Conservation (phyloP, 169 alveolate genomes). For the Cryptosporidium meleagridis region DNA sequence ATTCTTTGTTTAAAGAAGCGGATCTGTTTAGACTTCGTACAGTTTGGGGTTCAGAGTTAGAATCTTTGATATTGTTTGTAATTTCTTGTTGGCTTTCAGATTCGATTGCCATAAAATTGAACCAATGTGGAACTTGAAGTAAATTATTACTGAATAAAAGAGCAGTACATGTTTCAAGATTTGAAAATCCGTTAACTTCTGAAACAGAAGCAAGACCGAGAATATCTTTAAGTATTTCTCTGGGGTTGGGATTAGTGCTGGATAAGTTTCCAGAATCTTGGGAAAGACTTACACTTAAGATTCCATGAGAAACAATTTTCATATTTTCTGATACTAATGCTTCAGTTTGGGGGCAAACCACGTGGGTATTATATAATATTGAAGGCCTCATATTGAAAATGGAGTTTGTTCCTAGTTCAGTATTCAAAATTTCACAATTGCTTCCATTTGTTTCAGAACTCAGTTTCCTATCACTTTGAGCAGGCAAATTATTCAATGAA, state of each 20-base stretch:
- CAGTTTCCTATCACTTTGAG: background rate
- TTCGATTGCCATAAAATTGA: constrained; percentile 38
- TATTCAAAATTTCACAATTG: background rate
- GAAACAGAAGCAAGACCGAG: constrained; percentile 66
- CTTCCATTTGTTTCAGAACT: background rate
- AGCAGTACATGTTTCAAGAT: constrained; percentile 68
- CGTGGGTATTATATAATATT: constrained; percentile 31
- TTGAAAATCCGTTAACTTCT: constrained; percentile 61
- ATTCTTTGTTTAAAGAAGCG: constrained; percentile 14
- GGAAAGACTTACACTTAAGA: constrained; percentile 35
- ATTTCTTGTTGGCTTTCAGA: constrained; percentile 41
- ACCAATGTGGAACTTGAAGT: constrained; percentile 65
- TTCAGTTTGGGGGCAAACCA: constrained; percentile 64
- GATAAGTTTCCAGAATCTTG: background rate
- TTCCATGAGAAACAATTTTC: constrained; percentile 34
- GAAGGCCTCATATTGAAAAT: constrained; percentile 27
- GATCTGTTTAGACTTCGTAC: constrained; percentile 6
- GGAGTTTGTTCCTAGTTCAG: constrained; percentile 33
- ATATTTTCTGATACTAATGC: constrained; percentile 68
- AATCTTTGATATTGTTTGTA: background rate
- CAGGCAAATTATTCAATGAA: background rate
- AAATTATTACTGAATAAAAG: constrained; percentile 14
- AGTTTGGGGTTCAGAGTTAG: constrained; percentile 19
- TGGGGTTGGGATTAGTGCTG: background rate
- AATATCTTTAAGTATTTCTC: constrained; percentile 55